Evolutionary conservation across 208 protist species (phyloP).

Genomic region (Trypanosomatidae sp.): DNA sequence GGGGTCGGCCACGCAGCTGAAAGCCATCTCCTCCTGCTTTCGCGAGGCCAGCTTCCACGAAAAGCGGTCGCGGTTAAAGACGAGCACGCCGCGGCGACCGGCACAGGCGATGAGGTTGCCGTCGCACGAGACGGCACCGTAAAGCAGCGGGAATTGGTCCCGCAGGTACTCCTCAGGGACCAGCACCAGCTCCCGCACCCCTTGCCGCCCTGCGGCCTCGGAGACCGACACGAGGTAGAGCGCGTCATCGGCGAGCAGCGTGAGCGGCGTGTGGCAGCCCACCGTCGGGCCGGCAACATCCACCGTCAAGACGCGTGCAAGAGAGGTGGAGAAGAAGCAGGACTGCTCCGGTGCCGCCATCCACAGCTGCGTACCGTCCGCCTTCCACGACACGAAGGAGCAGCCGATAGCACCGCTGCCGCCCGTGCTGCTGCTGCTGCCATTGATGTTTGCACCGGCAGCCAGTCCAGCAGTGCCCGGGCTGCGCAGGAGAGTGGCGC

Average conservation of each 20-base stretch:
- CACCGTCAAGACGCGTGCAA: constrained; percentile 31
- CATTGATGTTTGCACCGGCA: too few relatives aligned
- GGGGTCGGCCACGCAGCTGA: constrained; percentile 53
- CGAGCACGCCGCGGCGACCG: constrained; percentile 39
- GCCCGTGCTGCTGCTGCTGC: too few relatives aligned
- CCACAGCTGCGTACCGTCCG: constrained; percentile 28
- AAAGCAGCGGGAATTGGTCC: constrained; percentile 56
- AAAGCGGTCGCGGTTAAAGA: constrained; percentile 40
- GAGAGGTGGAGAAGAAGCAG: constrained; percentile 27
- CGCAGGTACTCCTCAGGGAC: constrained; percentile 35
- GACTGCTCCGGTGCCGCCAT: constrained; percentile 26
- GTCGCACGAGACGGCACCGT: constrained; percentile 52
- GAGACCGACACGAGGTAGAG: constrained; percentile 32
- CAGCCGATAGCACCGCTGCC: constrained; percentile 4
- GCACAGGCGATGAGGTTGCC: constrained; percentile 44
- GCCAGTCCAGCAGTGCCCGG: too few relatives aligned
- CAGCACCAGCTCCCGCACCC: constrained; percentile 20
- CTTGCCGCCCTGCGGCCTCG: constrained; percentile 13
- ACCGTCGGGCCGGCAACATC: constrained; percentile 29
- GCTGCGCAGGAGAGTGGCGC: constrained; percentile 17
- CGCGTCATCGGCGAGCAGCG: constrained; percentile 29
- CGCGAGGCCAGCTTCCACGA: constrained; percentile 45
- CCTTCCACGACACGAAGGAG: constrained; percentile 29
- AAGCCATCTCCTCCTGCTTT: constrained; percentile 24
- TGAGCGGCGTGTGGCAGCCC: constrained; percentile 39